Conservation (phyloP, 129 eudicot genomes). For the Kitagawia praeruptora region DNA sequence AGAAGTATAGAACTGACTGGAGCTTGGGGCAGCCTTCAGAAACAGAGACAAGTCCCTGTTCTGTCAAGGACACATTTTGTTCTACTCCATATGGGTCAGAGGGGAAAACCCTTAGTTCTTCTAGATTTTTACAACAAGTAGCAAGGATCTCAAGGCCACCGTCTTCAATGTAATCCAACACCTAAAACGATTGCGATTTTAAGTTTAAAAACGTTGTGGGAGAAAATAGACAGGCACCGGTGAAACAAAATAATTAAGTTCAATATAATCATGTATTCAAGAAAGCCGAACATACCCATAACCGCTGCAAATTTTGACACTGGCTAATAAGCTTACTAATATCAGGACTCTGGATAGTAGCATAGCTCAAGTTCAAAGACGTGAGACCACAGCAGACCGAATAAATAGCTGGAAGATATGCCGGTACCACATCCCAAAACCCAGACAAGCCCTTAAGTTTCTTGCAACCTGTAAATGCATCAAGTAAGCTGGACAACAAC, state of each 20-base stretch:
- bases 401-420: slow-evolving; percentile 62
- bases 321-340: slow-evolving; percentile 46
- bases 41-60: slow-evolving; percentile 64
- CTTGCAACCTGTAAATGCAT: slow-evolving; percentile 53
- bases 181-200: slow-evolving; percentile 25
- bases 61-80: slow-evolving; percentile 59
- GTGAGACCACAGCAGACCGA: slow-evolving; percentile 57
- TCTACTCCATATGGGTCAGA: slow-evolving; percentile 65
- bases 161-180: slow-evolving; percentile 68
- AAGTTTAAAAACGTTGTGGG: slow-evolving; percentile 2
- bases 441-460: slow-evolving; percentile 60
- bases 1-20: slow-evolving; percentile 71
- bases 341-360: slow-evolving; percentile 53
- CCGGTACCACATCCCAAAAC: slow-evolving; percentile 66
- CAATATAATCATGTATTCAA: not conserved
- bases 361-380: slow-evolving; percentile 59
- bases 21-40: slow-evolving; percentile 80
- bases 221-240: too few relatives aligned
- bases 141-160: slow-evolving; percentile 60
- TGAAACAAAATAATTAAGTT: not conserved
- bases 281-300: slow-evolving; percentile 42
- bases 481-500: slow-evolving; percentile 31
- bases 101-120: slow-evolving; percentile 76
- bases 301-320: slow-evolving; percentile 53
- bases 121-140: slow-evolving; percentile 52